A percentile compares a stretch with the other conserved stretches of the same genome.
Evolutionary conservation across 2,329 filamentous ascomycete species (phyloP).

Genomic region (Penicillium freii): DNA sequence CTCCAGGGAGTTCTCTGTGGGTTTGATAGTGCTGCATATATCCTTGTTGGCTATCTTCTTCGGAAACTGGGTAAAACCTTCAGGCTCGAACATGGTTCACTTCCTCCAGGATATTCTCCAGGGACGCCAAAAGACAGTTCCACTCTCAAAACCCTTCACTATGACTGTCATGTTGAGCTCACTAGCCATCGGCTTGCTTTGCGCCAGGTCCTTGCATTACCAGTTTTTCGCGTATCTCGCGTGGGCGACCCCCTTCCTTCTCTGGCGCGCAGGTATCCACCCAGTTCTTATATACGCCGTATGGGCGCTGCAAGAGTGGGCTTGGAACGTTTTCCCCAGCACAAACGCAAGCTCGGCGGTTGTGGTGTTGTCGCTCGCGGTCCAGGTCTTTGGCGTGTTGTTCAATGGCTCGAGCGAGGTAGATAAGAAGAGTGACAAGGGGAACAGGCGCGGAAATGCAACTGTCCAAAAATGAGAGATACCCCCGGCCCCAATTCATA

Average conservation of each 20-base stretch:
- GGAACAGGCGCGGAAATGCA: slow-evolving; percentile 17
- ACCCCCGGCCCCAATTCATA: not conserved
- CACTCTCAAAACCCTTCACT: slow-evolving; percentile 69
- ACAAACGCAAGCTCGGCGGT: slow-evolving; percentile 61
- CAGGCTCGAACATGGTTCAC: slow-evolving; percentile 56
- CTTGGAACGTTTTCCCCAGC: slow-evolving; percentile 93
- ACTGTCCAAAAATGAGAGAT: slow-evolving; percentile 24
- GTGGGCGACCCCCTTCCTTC: slow-evolving; percentile 82
- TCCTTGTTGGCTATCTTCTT: slow-evolving; percentile 66
- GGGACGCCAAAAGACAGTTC: slow-evolving; percentile 56
- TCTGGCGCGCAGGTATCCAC: slow-evolving; percentile 74
- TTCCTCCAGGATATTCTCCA: slow-evolving; percentile 53
- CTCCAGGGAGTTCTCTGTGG: slow-evolving; percentile 64
- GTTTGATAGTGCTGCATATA: slow-evolving; percentile 65
- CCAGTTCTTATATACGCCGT: slow-evolving; percentile 65
- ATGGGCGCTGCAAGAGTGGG: slow-evolving; percentile 82
- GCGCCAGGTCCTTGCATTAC: slow-evolving; percentile 86
- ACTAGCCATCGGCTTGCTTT: slow-evolving; percentile 76
- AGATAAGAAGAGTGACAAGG: slow-evolving; percentile 18
- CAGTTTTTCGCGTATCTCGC: slow-evolving; percentile 92
- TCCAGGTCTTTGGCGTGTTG: slow-evolving; percentile 65
- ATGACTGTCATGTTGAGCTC: slow-evolving; percentile 74
- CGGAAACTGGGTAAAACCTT: slow-evolving; percentile 69
- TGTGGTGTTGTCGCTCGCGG: slow-evolving; percentile 69
- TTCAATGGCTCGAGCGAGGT: slow-evolving; percentile 35